Base-by-base conservation (phyloP, 2,329 filamentous ascomycete genomes). In the Colletotrichum lentis region DNA sequence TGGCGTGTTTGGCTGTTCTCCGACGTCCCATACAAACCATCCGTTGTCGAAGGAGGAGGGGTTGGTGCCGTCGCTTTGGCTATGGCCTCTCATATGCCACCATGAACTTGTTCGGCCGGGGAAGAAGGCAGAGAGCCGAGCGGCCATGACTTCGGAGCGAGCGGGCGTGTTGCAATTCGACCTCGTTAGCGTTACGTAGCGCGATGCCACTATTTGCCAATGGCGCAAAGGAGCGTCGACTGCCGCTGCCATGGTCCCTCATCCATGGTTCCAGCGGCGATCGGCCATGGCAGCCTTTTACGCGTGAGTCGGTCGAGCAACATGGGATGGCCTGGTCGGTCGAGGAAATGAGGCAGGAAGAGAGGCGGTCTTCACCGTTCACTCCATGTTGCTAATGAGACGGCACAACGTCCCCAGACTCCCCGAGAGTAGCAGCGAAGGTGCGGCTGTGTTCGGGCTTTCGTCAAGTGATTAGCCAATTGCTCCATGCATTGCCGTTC, bases 381-480 rank as follows among this genome's bases (percentile, higher is more conserved):
- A 39, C 18, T 44, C 46, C 55, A 31, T 37, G 46, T 43, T 50
- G 47, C 54, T 31, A 41, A 43, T 43, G 59, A 65, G 54, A 65
- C 55, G 55, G 61, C 31, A 49, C 54, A 55, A 37, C 46, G n/a
- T 53, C 35, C n/a, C 44, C 60, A 64, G 60, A 35, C 56, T 37
- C n/a, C 10, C 62, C 55, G 20, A 52, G 43, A 58, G 53, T 43
- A 64, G 54, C 47, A 60, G 54, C 47, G 41, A 31, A 46, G 22
- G 20, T 27, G 61, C 62, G 37, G 31, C 52, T 65, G 62, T 55
- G 65, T 55, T 46, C 55, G 43, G 43, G 18, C 43, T 52, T 55
- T 65, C 43, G 46, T 64, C 65, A 60, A 50, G 49, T 46, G 37
- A 50, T 44, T 39, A 59, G 43, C 65, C 62, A 65, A 65, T 60